phyloP scores from a whole-genome alignment of 768 basidiomycete genomes.

The Termitomyces sp. region DNA sequence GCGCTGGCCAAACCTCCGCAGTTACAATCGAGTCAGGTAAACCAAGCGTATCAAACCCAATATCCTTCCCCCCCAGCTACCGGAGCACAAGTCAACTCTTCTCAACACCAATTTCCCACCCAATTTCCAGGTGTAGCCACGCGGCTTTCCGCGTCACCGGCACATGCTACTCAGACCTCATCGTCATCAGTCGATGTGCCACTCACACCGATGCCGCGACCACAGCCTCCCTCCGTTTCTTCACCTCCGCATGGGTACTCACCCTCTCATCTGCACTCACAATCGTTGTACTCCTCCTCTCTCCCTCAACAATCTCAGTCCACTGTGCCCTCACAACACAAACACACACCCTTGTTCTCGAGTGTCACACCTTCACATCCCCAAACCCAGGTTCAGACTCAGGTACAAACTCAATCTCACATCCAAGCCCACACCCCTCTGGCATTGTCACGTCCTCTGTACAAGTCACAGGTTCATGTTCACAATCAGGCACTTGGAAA shows the following conservation, averaged over 20 bases:
- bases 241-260: neutral
- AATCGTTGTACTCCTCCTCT: neutral
- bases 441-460: neutral
- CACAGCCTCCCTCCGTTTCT: neutral
- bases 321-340: neutral
- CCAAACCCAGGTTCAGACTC: neutral
- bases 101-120: neutral
- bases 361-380: neutral
- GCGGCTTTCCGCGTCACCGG: neutral
- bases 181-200: neutral
- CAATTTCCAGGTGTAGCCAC: neutral
- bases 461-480: neutral
- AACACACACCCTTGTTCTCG: neutral
- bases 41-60: neutral
- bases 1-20: neutral
- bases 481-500: neutral
- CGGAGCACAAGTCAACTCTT: neutral
- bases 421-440: neutral
- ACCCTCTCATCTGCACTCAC: neutral
- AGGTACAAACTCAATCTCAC: neutral
- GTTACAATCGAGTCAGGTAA: neutral
- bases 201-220: conserved; percentile 5
- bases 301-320: neutral
- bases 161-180: neutral
- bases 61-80: neutral